Evolutionary conservation across 371 early-diverging fungal species (phyloP).

Genomic region (Apophysomyces ossiformis): DNA sequence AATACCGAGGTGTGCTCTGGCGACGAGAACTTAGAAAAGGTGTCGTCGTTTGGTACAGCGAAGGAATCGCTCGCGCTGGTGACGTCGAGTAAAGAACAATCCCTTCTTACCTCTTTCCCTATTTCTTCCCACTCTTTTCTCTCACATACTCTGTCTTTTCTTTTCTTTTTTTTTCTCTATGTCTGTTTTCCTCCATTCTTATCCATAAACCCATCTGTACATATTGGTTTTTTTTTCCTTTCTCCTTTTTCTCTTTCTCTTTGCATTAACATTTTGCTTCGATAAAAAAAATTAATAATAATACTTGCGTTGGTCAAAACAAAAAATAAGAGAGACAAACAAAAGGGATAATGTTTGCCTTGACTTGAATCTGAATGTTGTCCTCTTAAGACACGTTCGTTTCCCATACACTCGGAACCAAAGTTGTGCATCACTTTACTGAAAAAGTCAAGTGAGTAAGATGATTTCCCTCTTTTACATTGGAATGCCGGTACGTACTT

Average conservation of each 20-base stretch:
- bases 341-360: no score
- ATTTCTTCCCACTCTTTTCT: not conserved
- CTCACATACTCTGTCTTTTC: not conserved
- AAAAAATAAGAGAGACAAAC: no score
- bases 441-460: no score
- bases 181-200: not conserved
- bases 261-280: not conserved
- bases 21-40: slow-evolving; percentile 65
- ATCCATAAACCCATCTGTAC: no score
- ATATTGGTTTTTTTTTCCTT: no score
- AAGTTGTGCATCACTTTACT: no score
- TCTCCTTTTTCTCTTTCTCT: slow-evolving; percentile 2
- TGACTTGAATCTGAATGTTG: no score
- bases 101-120: not conserved
- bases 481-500: not conserved
- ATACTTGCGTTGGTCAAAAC: no score
- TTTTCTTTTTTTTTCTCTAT: slow-evolving; percentile 1
- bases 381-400: no score
- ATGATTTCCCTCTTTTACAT: no score
- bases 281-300: no score
- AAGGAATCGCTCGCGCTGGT: slow-evolving; percentile 52
- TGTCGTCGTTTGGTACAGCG: slow-evolving; percentile 64
- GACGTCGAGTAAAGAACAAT: slow-evolving; percentile 35
- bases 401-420: no score
- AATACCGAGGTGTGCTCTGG: slow-evolving; percentile 69